Evolutionary conservation across 2,329 filamentous ascomycete species (phyloP).

Genomic region (Westerdykella aurantiaca): DNA sequence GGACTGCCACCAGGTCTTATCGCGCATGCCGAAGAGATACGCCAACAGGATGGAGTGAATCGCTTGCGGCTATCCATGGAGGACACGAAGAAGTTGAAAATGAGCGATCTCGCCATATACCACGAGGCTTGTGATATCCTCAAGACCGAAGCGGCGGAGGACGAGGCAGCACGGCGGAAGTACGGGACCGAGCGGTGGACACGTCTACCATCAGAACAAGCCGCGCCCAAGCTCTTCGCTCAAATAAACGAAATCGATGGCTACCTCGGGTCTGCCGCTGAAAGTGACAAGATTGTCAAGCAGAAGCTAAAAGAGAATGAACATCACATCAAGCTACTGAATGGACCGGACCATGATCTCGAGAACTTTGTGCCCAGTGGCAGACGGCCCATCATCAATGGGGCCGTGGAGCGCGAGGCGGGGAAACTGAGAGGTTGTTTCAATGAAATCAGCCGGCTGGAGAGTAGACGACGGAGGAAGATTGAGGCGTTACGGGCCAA

Average conservation of each 20-base stretch:
- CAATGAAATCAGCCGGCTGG: constrained; percentile 78
- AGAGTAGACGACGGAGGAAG: constrained; percentile 72
- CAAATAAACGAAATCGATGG: constrained; percentile 75
- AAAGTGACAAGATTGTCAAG: constrained; percentile 64
- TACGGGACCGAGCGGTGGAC: constrained; percentile 86
- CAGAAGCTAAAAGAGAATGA: constrained; percentile 75
- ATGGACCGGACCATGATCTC: constrained; percentile 71
- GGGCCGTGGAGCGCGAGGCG: constrained; percentile 73
- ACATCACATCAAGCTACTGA: constrained; percentile 67
- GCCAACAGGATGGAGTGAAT: constrained; percentile 80
- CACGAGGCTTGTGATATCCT: constrained; percentile 77
- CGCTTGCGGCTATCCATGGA: constrained; percentile 73
- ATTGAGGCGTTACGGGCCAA: constrained; percentile 74
- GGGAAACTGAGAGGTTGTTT: constrained; percentile 70
- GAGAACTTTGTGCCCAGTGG: constrained; percentile 88
- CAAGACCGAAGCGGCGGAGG: constrained; percentile 74
- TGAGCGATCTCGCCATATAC: constrained; percentile 70
- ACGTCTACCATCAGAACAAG: constrained; percentile 62
- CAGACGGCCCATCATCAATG: constrained; percentile 69
- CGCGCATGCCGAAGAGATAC: constrained; percentile 88
- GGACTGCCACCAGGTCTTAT: constrained; percentile 79
- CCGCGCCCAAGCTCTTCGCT: constrained; percentile 66
- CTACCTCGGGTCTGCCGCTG: constrained; percentile 70
- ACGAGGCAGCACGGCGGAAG: constrained; percentile 66
- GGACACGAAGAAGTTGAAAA: constrained; percentile 85